A percentile compares a stretch with the other conserved stretches of the same genome.
Evolutionary conservation across 139 green algal species (phyloP).

Genomic region (Diplosphaera chodatii): DNA sequence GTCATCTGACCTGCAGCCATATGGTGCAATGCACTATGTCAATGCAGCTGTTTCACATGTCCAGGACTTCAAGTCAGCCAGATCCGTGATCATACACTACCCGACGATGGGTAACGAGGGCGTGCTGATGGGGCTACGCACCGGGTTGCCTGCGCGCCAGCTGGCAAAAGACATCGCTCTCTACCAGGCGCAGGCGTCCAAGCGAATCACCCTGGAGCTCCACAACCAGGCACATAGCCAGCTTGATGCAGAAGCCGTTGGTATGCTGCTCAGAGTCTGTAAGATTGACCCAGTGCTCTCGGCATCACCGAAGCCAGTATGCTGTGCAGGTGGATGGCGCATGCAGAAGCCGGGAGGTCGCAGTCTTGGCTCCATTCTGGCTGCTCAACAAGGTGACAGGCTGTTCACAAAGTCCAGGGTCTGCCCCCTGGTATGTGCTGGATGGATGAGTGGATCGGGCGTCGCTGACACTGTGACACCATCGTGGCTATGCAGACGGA

Average conservation of each 20-base stretch:
- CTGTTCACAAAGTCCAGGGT: not conserved
- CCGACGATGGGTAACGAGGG: constrained; percentile 1
- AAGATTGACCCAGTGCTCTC: too few relatives aligned
- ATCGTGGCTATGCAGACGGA: constrained; percentile 13
- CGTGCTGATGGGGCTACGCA: not conserved
- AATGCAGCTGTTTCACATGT: too few relatives aligned
- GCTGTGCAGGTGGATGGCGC: constrained; percentile 17
- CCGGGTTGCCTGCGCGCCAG: constrained; percentile 12
- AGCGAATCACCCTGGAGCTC: not conserved
- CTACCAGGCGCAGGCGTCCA: not conserved
- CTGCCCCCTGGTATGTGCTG: too few relatives aligned
- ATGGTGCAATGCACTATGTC: too few relatives aligned
- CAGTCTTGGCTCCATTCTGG: constrained; percentile 35
- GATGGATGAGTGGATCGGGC: too few relatives aligned
- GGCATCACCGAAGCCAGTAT: not conserved
- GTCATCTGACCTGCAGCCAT: too few relatives aligned
- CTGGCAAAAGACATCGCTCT: constrained; percentile 7
- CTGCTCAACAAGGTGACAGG: constrained; percentile 31
- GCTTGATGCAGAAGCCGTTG: too few relatives aligned
- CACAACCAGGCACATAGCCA: constrained; percentile 27
- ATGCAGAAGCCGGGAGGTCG: constrained; percentile 20
- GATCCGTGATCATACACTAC: constrained; percentile 12
- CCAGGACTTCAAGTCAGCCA: constrained; percentile 8
- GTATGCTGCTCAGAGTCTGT: too few relatives aligned
- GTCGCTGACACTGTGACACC: too few relatives aligned